phyloP scores from a whole-genome alignment of 805 yeast genomes.

The Candida gorgasii region DNA sequence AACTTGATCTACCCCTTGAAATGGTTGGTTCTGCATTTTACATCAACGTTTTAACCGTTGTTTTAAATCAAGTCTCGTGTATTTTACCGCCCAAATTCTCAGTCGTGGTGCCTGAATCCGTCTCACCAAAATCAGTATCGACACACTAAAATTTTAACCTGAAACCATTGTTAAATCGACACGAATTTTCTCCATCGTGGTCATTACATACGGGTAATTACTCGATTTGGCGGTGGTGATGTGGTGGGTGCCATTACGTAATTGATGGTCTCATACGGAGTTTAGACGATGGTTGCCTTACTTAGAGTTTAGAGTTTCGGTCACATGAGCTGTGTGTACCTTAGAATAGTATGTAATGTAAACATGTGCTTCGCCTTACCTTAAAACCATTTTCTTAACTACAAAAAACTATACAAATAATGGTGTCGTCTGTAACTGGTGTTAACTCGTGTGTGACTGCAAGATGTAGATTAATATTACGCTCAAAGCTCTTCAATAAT shows the following conservation, averaged over 20 bases:
- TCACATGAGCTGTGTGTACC: no score
- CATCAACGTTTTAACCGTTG: neutral
- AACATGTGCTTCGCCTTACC: no score
- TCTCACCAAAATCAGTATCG: neutral
- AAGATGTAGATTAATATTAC: no score
- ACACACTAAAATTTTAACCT: slow-evolving; percentile 3
- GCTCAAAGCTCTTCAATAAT: no score
- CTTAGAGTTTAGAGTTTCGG: no score
- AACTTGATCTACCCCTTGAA: neutral
- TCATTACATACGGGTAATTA: slow-evolving; percentile 1
- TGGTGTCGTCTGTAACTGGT: neutral
- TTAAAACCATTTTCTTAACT: slow-evolving; percentile 4
- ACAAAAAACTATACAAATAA: slow-evolving; percentile 6
- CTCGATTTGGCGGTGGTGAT: no score
- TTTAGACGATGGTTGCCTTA: no score
- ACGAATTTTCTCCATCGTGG: neutral
- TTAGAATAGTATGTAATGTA: no score
- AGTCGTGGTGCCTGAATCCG: slow-evolving; percentile 3
- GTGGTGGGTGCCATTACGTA: no score
- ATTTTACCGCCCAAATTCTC: slow-evolving; percentile 3
- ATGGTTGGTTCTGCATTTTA: slow-evolving; percentile 1
- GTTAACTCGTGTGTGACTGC: no score
- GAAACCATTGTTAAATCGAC: neutral
- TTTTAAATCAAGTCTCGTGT: neutral
- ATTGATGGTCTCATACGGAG: no score